Percentiles rank a stretch among this genome's conserved stretches.
Conservation (phyloP, 306 rosid species). For the Cucumis hystrix region DNA sequence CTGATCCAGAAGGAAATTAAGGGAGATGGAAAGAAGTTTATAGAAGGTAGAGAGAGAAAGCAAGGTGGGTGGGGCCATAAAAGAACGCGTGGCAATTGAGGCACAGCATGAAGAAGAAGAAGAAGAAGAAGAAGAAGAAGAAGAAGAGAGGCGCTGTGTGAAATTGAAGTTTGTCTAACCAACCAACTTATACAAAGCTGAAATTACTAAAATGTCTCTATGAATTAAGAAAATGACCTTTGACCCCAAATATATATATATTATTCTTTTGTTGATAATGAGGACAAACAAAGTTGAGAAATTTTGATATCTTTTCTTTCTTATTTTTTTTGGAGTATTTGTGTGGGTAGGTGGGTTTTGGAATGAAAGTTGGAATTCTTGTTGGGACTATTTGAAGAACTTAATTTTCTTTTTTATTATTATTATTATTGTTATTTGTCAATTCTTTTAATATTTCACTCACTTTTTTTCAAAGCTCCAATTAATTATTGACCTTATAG, state of each 20-base stretch:
- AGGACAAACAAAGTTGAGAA: not conserved
- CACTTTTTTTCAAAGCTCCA: too few relatives aligned
- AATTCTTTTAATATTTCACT: too few relatives aligned
- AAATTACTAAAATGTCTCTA: not conserved
- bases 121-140: not conserved
- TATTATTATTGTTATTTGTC: too few relatives aligned
- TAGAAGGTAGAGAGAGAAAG: not conserved
- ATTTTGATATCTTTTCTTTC: not conserved
- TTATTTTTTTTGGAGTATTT: not conserved
- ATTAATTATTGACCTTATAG: too few relatives aligned
- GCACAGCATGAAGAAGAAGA: not conserved
- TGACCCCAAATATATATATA: not conserved
- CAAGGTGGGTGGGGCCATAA: not conserved
- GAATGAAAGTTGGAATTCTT: not conserved
- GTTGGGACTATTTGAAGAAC: not conserved
- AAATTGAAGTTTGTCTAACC: not conserved
- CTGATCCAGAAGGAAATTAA: not conserved
- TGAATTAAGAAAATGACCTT: not conserved
- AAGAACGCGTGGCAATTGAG: conserved; percentile 9
- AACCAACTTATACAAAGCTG: not conserved
- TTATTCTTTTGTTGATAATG: too few relatives aligned
- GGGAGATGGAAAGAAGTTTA: not conserved
- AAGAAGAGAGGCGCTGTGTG: not conserved
- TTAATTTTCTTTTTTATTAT: too few relatives aligned
- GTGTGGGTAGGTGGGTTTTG: not conserved